Evolutionary conservation across 192 early-diverging fungal genomes (phyloP), one percentile per base, ranked within the genome.

Genomic region (Backusella macrospora): DNA sequence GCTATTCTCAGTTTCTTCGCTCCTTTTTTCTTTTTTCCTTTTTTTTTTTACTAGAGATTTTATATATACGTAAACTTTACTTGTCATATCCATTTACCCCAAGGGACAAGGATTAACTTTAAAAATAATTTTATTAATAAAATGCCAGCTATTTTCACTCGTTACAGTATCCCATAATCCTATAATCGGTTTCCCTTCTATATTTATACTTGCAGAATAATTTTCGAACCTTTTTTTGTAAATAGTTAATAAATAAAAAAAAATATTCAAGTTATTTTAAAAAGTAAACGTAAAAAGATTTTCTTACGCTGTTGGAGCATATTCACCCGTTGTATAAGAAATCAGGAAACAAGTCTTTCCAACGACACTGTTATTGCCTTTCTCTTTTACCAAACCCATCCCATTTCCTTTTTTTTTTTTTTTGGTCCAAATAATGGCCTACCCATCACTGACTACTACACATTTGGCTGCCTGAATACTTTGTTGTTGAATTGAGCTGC

Each of bases 271-370:
- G 13, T 16, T 6, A 38, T 49, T 16, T 34, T 49, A 39, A 45
- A 45, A 16, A 39, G 46, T 46, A 45, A 21, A 59, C n/a, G n/a
- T 49, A 45, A 15, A 34, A 10, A 44, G 8, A 48, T 37, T 34
- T 21, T 26, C 29, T 88, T 95, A 98, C 95, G 98, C 97, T 70
- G 97, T 99, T 68, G 97, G 97, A 81, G 98, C 97, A 80, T 99
- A 99, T 87, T 99, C 97, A 67, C 97, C 96, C 72, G 97, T 99
- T 15, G 97, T 99, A 87, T 99, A 99, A 83, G 89, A 91, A 83
- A 99, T 99, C 71, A 99, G 83, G 44, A 97, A 90, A 81, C 97
- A 99, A 49, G 97, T 99, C 85, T 99, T 97, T 75, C 92, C 92
- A 67, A 94, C 94, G 52, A 93, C 93, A 90, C 93, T 95, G n/a